Conservation (phyloP, 2,329 filamentous ascomycete genomes). For the Beauveria australis region DNA sequence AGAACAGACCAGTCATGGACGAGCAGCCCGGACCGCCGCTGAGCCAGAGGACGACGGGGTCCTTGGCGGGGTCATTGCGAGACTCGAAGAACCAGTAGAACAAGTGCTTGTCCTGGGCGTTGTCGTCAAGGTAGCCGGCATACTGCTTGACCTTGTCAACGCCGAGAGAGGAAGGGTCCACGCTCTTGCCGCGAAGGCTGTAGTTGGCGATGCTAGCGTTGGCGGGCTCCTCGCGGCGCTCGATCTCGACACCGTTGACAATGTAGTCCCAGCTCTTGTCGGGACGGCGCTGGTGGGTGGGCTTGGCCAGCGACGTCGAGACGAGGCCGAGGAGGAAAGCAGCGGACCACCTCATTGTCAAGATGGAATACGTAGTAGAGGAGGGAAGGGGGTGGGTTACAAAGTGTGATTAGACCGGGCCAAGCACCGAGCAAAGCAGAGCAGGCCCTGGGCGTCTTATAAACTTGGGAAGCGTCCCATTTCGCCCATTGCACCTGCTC, state of each 20-base stretch:
- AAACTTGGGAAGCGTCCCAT: not conserved
- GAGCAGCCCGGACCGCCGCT: slow-evolving; percentile 97
- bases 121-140: slow-evolving; percentile 94
- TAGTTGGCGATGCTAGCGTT: slow-evolving; percentile 70
- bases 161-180: slow-evolving; percentile 75
- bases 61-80: slow-evolving; percentile 91
- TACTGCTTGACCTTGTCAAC: slow-evolving; percentile 96
- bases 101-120: slow-evolving; percentile 93
- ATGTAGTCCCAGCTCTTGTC: slow-evolving; percentile 87
- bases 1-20: slow-evolving; percentile 91
- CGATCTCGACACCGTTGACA: slow-evolving; percentile 76
- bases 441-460: not conserved
- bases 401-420: not conserved
- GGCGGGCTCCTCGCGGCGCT: slow-evolving; percentile 66
- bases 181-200: slow-evolving; percentile 83
- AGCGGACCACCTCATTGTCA: slow-evolving; percentile 8
- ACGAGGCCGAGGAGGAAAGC: slow-evolving; percentile 6
- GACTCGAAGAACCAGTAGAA: slow-evolving; percentile 99
- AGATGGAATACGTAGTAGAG: not conserved
- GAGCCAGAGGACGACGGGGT: slow-evolving; percentile 89
- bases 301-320: slow-evolving; percentile 6
- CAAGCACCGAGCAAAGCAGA: not conserved
- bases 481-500: not conserved
- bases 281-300: slow-evolving; percentile 47
- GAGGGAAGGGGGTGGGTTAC: not conserved